A percentile compares a stretch with the other conserved stretches of the same genome.
These are phyloP conservation scores for Cadophora sp. DNA, from an alignment of 2,329 filamentous ascomycete genomes.

Conservation along the genomic window DNA sequence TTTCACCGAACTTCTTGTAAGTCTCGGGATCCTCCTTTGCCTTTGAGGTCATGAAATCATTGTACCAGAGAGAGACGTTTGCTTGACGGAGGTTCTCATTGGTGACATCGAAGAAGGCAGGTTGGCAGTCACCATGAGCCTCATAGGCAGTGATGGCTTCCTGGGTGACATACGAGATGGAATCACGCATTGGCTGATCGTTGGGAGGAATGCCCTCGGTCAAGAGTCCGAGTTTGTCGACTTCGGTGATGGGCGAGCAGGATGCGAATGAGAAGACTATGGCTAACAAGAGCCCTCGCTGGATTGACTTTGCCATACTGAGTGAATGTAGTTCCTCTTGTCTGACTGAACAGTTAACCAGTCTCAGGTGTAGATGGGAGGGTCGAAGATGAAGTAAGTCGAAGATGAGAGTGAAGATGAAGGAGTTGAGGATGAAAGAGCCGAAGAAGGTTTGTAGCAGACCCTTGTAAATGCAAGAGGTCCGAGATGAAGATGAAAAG, in stretches of 20 bases:
- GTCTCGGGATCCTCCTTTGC: constrained; percentile 5
- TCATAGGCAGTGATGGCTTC: constrained; percentile 10
- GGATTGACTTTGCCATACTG: neutral
- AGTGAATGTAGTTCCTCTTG: neutral
- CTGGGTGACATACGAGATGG: constrained; percentile 1
- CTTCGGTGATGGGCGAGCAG: neutral
- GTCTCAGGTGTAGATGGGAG: neutral
- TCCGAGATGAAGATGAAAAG: neutral
- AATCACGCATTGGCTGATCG: neutral
- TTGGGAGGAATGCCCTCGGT: neutral
- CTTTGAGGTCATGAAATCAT: neutral
- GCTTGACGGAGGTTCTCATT: constrained; percentile 11
- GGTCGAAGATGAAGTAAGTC: neutral
- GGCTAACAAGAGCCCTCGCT: neutral
- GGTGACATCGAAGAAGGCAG: constrained; percentile 14
- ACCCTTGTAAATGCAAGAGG: neutral
- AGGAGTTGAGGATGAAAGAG: too few species aligned
- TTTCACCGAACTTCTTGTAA: constrained; percentile 9
- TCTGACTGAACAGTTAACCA: neutral
- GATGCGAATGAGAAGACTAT: neutral
- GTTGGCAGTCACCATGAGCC: constrained; percentile 10
- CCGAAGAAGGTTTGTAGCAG: neutral
- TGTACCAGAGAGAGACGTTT: constrained; percentile 8
- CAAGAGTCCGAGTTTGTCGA: neutral
- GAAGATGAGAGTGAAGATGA: too few species aligned